Base-by-base conservation (phyloP, 2,329 filamentous ascomycete genomes). In the Tolypocladium album region DNA sequence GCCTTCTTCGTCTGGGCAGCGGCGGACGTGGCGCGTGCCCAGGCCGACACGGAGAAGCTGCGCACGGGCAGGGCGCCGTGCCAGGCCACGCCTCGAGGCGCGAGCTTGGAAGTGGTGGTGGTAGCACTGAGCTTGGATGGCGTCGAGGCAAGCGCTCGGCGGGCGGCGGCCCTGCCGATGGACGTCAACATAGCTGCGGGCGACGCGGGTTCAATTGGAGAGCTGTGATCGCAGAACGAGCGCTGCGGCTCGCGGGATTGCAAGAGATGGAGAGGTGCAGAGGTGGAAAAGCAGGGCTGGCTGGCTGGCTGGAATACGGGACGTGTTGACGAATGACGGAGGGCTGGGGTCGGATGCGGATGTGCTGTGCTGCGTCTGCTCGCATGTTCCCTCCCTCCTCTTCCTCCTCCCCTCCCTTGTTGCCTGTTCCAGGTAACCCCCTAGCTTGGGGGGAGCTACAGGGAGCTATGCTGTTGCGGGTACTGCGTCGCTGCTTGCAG, bases 171-270 rank as follows among this genome's bases (percentile, higher is more conserved):
- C 63, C 76, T 72, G 63, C 73, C 72, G 63, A 79, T 67, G 38
- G 72, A 70, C 58, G 72, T 74, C 62, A 80, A 67, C 78, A 80
- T 81, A 60, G 61, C 66, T 53, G 59, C 47, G 52, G 11, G 4
- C n/a, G 39, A 43, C 27, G 58, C 15, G 42, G 12, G 50, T 53
- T 7, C 50, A 22, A 53, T 22, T n/a, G 12, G 31, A 36, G 31
- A 36, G 31, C 27, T 36, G 31, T 22, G 3, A 4, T 38, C 22
- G 50, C 50, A 53, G 20, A 22, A 9, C 4, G 50, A 2, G 20
- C 31, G 50, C 31, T 36, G 50, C 31, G 20, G 31, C 31, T 38
- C 31, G 31, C 22, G 50, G n/a, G 15, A 8, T n/a, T 53, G 27
- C 31, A 38, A 31, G 50, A 36, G 36, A 53, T 36, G 20, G 31